Percentiles rank a stretch among this genome's conserved stretches.
phyloP scores from a whole-genome alignment of 176 grass and related monocot genomes.

The Alloteropsis semialata region DNA sequence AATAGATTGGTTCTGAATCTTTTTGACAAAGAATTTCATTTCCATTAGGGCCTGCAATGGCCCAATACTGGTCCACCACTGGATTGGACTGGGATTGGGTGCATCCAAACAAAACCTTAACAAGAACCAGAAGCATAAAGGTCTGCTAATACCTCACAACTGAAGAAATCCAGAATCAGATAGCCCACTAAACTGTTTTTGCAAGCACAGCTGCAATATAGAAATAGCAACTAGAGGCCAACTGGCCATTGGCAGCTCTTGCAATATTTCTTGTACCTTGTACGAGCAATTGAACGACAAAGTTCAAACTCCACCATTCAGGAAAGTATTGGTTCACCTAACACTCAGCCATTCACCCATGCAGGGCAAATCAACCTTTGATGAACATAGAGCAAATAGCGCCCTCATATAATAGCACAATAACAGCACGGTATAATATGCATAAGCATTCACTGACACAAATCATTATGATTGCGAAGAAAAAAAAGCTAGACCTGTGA shows the following conservation, averaged over 20 bases:
- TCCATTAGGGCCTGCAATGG: neutral
- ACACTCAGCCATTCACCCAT: neutral
- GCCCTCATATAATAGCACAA: neutral
- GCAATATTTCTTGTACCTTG: neutral
- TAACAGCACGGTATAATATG: neutral
- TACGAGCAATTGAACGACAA: neutral
- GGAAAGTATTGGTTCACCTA: neutral
- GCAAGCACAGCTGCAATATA: neutral
- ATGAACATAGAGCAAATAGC: slow-evolving; percentile 5
- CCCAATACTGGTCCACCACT: neutral
- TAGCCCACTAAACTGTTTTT: neutral
- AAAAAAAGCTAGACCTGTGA: slow-evolving; percentile 57
- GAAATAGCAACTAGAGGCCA: neutral
- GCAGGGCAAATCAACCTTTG: neutral
- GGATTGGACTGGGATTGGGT: neutral
- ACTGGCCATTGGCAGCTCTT: neutral
- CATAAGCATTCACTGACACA: slow-evolving; percentile 2
- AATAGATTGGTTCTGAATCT: neutral
- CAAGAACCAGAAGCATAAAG: neutral
- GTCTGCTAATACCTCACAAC: neutral
- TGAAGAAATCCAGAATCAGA: neutral
- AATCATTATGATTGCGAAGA: neutral
- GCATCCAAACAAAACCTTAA: neutral
- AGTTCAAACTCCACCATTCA: neutral
- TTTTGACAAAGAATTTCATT: neutral